A percentile compares a stretch with the other conserved stretches of the same genome.
Conservation (phyloP, 371 early-diverging fungal species). For the Paraphysoderma sedebokerense region DNA sequence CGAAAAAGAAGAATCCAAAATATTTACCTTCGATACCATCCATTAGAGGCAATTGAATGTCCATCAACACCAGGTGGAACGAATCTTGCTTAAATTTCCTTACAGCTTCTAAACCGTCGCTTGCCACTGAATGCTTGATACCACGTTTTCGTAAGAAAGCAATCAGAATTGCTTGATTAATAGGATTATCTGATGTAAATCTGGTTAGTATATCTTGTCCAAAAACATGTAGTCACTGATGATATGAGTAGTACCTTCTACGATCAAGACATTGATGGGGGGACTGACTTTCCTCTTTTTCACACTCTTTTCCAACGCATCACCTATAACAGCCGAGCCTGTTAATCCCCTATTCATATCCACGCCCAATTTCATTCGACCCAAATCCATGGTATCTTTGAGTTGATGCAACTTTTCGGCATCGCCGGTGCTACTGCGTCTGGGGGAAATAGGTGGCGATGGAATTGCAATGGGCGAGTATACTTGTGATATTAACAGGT, state of each 20-base stretch:
- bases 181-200: conserved; percentile 40
- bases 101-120: conserved; percentile 58
- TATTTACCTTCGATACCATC: conserved; percentile 65
- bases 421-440: no score
- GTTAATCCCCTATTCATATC: no score
- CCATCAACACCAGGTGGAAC: conserved; percentile 67
- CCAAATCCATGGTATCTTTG: no score
- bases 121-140: conserved; percentile 48
- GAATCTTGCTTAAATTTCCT: conserved; percentile 47
- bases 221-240: conserved; percentile 1
- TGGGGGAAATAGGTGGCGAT: no score
- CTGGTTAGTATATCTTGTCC: neutral
- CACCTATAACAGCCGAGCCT: no score
- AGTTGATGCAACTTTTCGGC: no score
- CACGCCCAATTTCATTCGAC: no score
- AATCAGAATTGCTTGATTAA: conserved; percentile 53
- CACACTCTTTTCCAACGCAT: no score
- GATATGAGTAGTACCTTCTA: conserved; percentile 38
- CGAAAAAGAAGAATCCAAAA: no score
- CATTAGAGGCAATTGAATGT: conserved; percentile 67
- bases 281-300: conserved; percentile 34
- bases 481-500: no score
- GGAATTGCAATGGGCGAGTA: no score
- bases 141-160: conserved; percentile 55
- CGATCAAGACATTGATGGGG: conserved; percentile 58